Evolutionary conservation across 73 alveolate species (phyloP).

Genomic region (Paramecium bursaria): DNA sequence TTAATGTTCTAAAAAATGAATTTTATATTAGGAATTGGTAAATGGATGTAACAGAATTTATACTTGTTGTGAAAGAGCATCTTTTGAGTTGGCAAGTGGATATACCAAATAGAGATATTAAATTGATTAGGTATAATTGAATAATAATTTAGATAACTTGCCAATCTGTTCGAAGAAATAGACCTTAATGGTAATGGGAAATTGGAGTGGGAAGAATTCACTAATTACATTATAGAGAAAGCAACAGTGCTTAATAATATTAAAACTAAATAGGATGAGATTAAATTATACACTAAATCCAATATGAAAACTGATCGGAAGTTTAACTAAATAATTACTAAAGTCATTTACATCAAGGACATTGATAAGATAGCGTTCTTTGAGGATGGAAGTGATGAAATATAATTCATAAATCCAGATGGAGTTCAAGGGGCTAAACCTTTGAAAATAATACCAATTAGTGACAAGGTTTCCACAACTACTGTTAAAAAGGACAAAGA

Average conservation of each 20-base stretch:
- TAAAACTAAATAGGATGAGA: slow-evolving; percentile 79
- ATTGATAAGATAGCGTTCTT: slow-evolving; percentile 82
- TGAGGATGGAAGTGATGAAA: slow-evolving; percentile 83
- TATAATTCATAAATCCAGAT: slow-evolving; percentile 82
- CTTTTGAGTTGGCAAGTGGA: slow-evolving; percentile 80
- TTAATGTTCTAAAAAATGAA: slow-evolving; percentile 79
- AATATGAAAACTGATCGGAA: slow-evolving; percentile 62
- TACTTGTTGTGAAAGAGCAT: slow-evolving; percentile 80
- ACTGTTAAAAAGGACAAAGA: slow-evolving; percentile 68
- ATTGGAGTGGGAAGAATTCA: slow-evolving; percentile 87
- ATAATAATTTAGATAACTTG: slow-evolving; percentile 67
- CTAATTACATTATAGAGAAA: slow-evolving; percentile 83
- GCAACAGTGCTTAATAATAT: slow-evolving; percentile 79
- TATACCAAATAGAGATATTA: slow-evolving; percentile 77
- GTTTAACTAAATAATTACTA: slow-evolving; percentile 69
- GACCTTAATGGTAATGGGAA: slow-evolving; percentile 81
- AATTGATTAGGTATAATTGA: slow-evolving; percentile 70
- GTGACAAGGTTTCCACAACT: slow-evolving; percentile 65
- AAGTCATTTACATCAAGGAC: slow-evolving; percentile 75
- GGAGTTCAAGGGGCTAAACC: slow-evolving; percentile 81
- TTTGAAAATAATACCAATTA: slow-evolving; percentile 74
- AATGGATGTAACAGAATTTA: slow-evolving; percentile 73
- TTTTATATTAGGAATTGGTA: slow-evolving; percentile 71
- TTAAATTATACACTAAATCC: slow-evolving; percentile 75
- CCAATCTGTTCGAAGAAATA: slow-evolving; percentile 74